phyloP scores from a whole-genome alignment of 2,329 filamentous ascomycete species.

The Talaromyces sp. region DNA sequence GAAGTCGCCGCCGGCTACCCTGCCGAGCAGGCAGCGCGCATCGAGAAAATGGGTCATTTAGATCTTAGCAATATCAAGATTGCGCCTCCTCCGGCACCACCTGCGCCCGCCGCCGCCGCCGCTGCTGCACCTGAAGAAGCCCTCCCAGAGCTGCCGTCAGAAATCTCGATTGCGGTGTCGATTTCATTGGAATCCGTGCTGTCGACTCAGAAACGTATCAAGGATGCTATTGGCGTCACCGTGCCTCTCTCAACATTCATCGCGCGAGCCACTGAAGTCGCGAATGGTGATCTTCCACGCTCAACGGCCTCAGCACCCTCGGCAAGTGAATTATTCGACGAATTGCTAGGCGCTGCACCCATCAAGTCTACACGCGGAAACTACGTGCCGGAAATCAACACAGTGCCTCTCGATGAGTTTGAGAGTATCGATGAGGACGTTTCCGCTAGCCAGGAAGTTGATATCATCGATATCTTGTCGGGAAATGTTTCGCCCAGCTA shows the following conservation, averaged over 20 bases:
- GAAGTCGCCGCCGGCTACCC: conserved; percentile 71
- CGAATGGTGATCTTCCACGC: conserved; percentile 80
- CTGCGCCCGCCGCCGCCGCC: conserved; percentile 14
- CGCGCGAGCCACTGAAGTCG: conserved; percentile 76
- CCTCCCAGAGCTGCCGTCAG: conserved; percentile 31
- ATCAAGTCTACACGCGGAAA: conserved; percentile 53
- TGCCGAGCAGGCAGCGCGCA: conserved; percentile 65
- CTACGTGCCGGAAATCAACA: conserved; percentile 71
- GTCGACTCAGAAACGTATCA: conserved; percentile 76
- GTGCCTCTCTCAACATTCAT: conserved; percentile 86
- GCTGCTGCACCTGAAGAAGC: conserved; percentile 28
- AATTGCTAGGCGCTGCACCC: conserved; percentile 67
- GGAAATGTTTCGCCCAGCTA: conserved; percentile 38
- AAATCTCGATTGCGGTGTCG: conserved; percentile 61
- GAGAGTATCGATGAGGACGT: conserved; percentile 2
- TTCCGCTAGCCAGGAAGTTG: conserved; percentile 61
- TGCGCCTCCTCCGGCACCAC: conserved; percentile 46
- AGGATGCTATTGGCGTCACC: conserved; percentile 73
- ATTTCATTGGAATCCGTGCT: conserved; percentile 77
- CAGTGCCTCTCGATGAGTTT: conserved; percentile 45
- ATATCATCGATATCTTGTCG: conserved; percentile 81
- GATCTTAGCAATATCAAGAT: conserved; percentile 96
- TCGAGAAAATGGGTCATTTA: conserved; percentile 75
- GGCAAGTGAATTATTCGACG: conserved; percentile 82
- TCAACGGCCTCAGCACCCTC: conserved; percentile 65